Base-by-base conservation (phyloP, 257 asterid genomes). In the Nemophila menziesii region DNA sequence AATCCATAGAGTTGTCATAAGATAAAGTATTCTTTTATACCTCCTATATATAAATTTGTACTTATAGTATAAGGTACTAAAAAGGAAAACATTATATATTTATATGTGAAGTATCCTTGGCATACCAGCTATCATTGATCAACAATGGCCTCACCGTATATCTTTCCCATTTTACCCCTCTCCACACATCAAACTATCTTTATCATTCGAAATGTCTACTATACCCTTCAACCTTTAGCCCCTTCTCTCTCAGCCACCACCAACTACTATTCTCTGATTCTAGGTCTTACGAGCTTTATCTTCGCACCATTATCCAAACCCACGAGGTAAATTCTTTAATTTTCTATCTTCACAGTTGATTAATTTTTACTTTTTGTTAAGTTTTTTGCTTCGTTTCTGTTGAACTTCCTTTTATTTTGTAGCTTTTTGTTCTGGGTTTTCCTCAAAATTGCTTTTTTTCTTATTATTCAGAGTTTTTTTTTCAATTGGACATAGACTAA, bases 271-370 rank as follows among this genome's bases (percentile, higher is more conserved):
- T 29, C 36, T 29, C 5, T 29, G 36, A 7, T 29, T 29, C 7
- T 29, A 29, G 36, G 36, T 3, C 36, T 2, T 13, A 10, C 3
- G 36, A 29, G 36, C 36, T 29, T 29, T 29, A 29, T 29, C 36
- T 29, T 7, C 36, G 12, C 8, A 5, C 12, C 9, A 13, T 29
- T 29, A 41, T 6, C 16, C 9, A 17, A 11, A 21, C 16, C 19
- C 19, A 33, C 33, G 18, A 43, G 52, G 56, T 49, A 57, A 49
- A 43, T 5, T 49, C 43, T 27, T 21, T 19, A 16, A 42, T 21
- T n/a, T 12, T 19, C n/a, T 5, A 10, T 11, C 13, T 21, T 16
- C 11, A 4, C 14, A 17, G 17, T 11, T 39, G 8, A 7, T 34
- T 27, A 9, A 2, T 18, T 16, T 19, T 39, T 19, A 5, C 22